Evolutionary conservation across 352 stramenopile species (phyloP).

Genomic region (Phytophthora tubulina): DNA sequence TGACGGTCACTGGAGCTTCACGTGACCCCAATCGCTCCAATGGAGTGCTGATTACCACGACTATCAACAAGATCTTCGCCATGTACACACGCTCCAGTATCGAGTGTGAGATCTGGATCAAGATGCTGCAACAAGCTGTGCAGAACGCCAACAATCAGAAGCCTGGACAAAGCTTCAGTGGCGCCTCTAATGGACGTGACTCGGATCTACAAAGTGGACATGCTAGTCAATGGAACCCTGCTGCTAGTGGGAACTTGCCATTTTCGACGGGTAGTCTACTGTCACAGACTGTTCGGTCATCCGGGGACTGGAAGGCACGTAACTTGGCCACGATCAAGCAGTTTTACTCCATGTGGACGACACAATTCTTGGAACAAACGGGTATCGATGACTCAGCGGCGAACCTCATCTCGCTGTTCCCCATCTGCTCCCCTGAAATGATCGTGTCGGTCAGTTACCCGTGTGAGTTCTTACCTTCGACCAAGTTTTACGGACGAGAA

Average conservation of each 20-base stretch:
- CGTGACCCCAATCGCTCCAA: conserved; percentile 73
- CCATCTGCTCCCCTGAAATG: conserved; percentile 87
- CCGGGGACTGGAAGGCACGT: conserved; percentile 83
- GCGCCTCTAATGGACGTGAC: conserved; percentile 58
- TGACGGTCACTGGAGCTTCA: conserved; percentile 80
- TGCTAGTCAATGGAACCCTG: conserved; percentile 45
- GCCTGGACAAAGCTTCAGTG: conserved; percentile 63
- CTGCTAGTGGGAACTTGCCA: conserved; percentile 25
- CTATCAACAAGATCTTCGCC: conserved; percentile 88
- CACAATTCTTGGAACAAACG: conserved; percentile 74
- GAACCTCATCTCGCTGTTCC: conserved; percentile 81
- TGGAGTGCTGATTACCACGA: conserved; percentile 86
- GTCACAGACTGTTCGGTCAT: conserved; percentile 79
- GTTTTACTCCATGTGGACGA: conserved; percentile 86
- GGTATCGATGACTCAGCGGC: conserved; percentile 62
- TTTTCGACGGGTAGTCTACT: conserved; percentile 52
- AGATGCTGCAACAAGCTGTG: conserved; percentile 86
- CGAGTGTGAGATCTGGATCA: conserved; percentile 87
- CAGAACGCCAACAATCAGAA: conserved; percentile 60
- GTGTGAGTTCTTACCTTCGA: conserved; percentile 81
- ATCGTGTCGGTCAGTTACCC: conserved; percentile 79
- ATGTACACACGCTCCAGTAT: conserved; percentile 86
- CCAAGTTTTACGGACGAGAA: conserved; percentile 83
- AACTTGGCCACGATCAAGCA: conserved; percentile 87
- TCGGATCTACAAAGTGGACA: conserved; percentile 59